Base-by-base conservation (phyloP, 495 filamentous ascomycete genomes). In the Penicillium parvum region DNA sequence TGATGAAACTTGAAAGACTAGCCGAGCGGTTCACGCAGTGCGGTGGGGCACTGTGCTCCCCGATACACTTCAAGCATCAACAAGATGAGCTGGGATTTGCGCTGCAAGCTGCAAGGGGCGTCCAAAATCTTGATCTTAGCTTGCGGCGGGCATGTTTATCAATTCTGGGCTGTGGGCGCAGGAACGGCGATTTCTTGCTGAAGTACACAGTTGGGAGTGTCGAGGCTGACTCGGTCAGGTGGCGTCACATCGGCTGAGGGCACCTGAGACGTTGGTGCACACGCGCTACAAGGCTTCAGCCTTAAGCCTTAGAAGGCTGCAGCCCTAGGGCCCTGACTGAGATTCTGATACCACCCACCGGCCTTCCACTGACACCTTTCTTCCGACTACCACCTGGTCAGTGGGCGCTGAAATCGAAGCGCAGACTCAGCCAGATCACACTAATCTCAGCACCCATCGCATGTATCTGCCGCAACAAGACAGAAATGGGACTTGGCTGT, bases 281-380 rank as follows among this genome's bases (percentile, higher is more conserved):
- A 37, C 41, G 32, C 44, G 45, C 43, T 22, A 32, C 27, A 47
- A 52, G 52, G 47, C 65, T 63, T 60, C 59, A 65, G 65, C 67
- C 64, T 52, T 43, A n/a, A n/a, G n/a, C n/a, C 60, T 61, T 69
- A 51, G 63, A 60, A 64, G 62, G 15, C 29, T 42, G 40, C 32
- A 19, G 40, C 29, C 40, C 26, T 22, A 32, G 17, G 33, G 28
- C 28, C 28, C n/a, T 15, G 63, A 57, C 65, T 59, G n/a, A n/a
- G n/a, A n/a, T n/a, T n/a, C n/a, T n/a, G n/a, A n/a, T n/a, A n/a
- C n/a, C n/a, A n/a, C n/a, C n/a, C n/a, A n/a, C n/a, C n/a, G n/a
- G n/a, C n/a, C n/a, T n/a, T n/a, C n/a, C n/a, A n/a, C n/a, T n/a
- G n/a, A n/a, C n/a, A n/a, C n/a, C n/a, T n/a, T n/a, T n/a, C n/a